Base-by-base conservation (phyloP, 75 land plant genomes). In the Pinus tabuliformis region DNA sequence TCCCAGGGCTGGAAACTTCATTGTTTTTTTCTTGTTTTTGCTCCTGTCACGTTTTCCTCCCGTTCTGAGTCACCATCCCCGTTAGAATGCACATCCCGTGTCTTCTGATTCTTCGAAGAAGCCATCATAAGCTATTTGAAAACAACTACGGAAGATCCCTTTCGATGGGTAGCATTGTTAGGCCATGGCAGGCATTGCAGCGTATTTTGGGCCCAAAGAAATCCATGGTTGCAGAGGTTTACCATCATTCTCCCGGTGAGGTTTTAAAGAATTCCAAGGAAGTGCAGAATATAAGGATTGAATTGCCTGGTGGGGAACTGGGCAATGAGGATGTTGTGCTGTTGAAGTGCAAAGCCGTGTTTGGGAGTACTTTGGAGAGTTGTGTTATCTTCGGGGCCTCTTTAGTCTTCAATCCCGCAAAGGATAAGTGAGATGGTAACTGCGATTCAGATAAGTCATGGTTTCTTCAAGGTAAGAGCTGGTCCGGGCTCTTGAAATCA, bases 291-390 rank as follows among this genome's bases (percentile, higher is more conserved):
- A 26, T 26, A 26, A 26, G 26, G 26, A 26, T 26, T 26, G 26
- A 26, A 26, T 26, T 26, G 26, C 26, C 26, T 26, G 26, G 26
- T 26, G 26, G 26, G 26, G 26, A 26, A 26, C 26, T 26, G 26
- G n/a, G 26, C 26, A 26, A 26, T 26, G 26, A 26, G 26, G 26
- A 26, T 26, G 26, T 26, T 0, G 26, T 26, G 26, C 26, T 26
- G 26, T 26, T 26, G 26, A 26, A 26, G 26, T 26, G 26, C 83
- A 84, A 85, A 56, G 89, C 89, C 14, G 86, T 84, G 80, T 87
- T 87, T 84, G 89, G 89, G 33, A 87, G 86, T 70, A 84, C 86
- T 14, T 81, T 87, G 21, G 83, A 76, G 70, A 83, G 77, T 59
- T 80, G 82, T 81, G 84, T 73, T 33, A 75, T 75, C 30, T 21